Percentiles rank a stretch among this genome's conserved stretches.
These are phyloP conservation scores for Mycena galericulata DNA, from an alignment of 768 basidiomycete species.

Conservation along the genomic window DNA sequence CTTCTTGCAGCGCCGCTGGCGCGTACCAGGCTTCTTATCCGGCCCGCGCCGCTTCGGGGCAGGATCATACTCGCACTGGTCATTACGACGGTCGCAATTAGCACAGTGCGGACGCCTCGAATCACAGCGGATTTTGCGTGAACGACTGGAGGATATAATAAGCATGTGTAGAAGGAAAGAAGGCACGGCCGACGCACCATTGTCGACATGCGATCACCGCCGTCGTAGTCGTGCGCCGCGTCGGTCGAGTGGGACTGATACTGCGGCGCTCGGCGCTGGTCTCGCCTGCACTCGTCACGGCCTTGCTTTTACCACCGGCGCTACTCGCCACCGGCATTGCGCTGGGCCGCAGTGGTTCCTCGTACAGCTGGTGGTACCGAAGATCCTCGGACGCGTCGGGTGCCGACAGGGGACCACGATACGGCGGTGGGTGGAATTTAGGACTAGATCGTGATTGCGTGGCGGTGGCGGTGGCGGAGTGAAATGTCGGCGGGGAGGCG, in stretches of 20 bases:
- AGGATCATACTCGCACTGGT: slow-evolving; percentile 65
- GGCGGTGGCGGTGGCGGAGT: slow-evolving; percentile 3
- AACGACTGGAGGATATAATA: slow-evolving; percentile 51
- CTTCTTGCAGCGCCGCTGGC: slow-evolving; percentile 69
- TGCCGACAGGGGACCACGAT: slow-evolving; percentile 20
- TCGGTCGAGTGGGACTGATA: background rate
- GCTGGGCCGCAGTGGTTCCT: background rate
- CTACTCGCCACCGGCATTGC: slow-evolving; percentile 2
- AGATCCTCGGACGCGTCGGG: slow-evolving; percentile 20
- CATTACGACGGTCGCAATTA: slow-evolving; percentile 64
- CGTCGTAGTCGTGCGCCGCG: slow-evolving; percentile 19
- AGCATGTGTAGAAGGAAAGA: background rate
- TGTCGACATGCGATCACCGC: slow-evolving; percentile 31
- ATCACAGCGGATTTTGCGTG: slow-evolving; percentile 70
- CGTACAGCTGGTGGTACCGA: slow-evolving; percentile 14
- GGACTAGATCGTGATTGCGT: too few species aligned
- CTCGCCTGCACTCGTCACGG: background rate
- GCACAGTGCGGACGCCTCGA: slow-evolving; percentile 67
- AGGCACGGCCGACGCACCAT: slow-evolving; percentile 26
- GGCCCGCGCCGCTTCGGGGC: slow-evolving; percentile 68
- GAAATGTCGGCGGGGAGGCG: background rate
- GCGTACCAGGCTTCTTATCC: slow-evolving; percentile 68
- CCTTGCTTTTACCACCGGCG: background rate
- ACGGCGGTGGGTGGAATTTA: slow-evolving; percentile 1
- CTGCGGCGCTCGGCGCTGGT: background rate